Evolutionary conservation across 2,329 filamentous ascomycete genomes (phyloP).

Genomic region (Sclerotinia trifoliorum): DNA sequence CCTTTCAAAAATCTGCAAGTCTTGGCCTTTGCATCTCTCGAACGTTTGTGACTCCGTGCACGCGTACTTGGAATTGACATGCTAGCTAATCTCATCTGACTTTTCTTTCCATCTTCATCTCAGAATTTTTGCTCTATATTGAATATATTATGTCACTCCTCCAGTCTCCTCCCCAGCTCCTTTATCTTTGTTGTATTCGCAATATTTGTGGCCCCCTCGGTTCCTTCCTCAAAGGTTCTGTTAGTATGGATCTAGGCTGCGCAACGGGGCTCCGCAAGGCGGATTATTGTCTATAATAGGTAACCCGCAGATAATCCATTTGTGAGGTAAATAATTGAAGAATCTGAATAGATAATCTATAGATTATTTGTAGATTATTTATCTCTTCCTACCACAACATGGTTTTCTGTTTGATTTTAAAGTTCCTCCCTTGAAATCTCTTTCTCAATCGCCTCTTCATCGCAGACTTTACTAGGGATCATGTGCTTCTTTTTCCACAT

Average conservation of each 20-base stretch:
- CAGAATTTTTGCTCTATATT: background rate
- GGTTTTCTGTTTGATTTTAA: background rate
- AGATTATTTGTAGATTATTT: too few species aligned
- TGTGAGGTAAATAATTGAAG: too few species aligned
- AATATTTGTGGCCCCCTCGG: background rate
- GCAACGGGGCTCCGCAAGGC: too few species aligned
- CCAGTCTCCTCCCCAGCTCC: background rate
- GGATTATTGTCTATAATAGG: too few species aligned
- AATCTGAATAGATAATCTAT: too few species aligned
- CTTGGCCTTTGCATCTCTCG: too few species aligned
- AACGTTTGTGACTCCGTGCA: too few species aligned
- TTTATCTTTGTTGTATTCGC: background rate
- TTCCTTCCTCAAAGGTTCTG: background rate
- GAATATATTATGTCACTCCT: rapidly evolving
- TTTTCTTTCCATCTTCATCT: too few species aligned
- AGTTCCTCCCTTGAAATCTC: background rate
- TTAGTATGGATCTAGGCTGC: too few species aligned
- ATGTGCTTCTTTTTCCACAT: background rate
- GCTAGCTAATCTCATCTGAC: background rate
- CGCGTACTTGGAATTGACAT: background rate
- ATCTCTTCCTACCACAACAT: background rate
- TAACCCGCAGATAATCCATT: too few species aligned
- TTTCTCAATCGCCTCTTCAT: background rate
- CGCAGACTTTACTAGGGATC: background rate
- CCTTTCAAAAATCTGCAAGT: too few species aligned